Percentiles rank a stretch among this genome's conserved stretches.
Evolutionary conservation across 2,329 filamentous ascomycete species (phyloP).

Genomic region (Venturia oleaginea): DNA sequence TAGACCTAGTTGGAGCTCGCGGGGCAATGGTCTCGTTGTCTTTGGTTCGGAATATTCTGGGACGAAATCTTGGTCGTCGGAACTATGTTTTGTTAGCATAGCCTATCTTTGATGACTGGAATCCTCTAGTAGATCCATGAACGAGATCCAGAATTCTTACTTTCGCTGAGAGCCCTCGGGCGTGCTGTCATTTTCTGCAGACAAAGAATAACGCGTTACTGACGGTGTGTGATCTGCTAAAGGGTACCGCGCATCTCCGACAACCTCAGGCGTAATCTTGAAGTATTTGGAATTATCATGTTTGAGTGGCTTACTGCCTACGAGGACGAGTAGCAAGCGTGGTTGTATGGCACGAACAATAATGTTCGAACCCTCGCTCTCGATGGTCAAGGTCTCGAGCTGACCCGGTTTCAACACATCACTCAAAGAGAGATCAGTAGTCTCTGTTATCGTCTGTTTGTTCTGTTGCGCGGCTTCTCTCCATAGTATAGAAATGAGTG

Average conservation of each 20-base stretch:
- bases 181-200: background rate
- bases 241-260: constrained; percentile 32
- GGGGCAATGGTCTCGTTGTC: constrained; percentile 20
- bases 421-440: background rate
- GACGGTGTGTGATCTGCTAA: constrained; percentile 9
- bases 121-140: background rate
- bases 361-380: constrained; percentile 37
- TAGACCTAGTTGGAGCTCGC: constrained; percentile 23
- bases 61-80: constrained; percentile 17
- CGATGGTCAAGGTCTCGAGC: constrained; percentile 38
- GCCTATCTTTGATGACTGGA: too few species aligned
- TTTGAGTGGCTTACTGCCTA: constrained; percentile 34
- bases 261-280: constrained; percentile 35
- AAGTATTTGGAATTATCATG: constrained; percentile 28
- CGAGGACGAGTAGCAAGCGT: constrained; percentile 38
- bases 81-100: background rate
- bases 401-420: constrained; percentile 4
- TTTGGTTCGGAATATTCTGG: constrained; percentile 28
- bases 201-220: constrained; percentile 12
- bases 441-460: constrained; percentile 12
- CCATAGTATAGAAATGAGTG: constrained; percentile 41
- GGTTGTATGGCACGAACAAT: constrained; percentile 38
- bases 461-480: constrained; percentile 31
- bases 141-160: background rate
- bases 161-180: background rate